Evolutionary conservation across 1,284 basidiomycete species (phyloP).

Genomic region (Fistulinella cinereoalba): DNA sequence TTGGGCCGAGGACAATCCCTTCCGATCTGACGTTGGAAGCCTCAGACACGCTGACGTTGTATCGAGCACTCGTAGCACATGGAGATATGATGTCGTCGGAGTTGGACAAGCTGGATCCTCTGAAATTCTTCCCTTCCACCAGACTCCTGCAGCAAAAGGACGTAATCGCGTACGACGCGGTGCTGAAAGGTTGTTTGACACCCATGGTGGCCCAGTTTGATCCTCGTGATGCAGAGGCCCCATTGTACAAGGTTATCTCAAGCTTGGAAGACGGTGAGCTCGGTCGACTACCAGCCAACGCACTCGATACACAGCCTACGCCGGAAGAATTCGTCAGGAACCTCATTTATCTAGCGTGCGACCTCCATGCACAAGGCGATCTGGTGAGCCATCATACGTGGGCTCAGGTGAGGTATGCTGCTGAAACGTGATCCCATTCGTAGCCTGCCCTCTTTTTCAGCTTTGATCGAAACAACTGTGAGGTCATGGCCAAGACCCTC

Average conservation of each 20-base stretch:
- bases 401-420: not conserved
- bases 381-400: constrained; percentile 42
- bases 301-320: constrained; percentile 35
- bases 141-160: constrained; percentile 54
- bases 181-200: constrained; percentile 46
- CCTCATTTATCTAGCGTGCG: constrained; percentile 51
- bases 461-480: constrained; percentile 60
- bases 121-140: constrained; percentile 41
- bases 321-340: constrained; percentile 36
- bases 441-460: constrained; percentile 67
- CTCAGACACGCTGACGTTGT: constrained; percentile 52
- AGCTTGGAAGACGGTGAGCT: constrained; percentile 42
- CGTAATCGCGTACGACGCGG: constrained; percentile 54
- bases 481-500: constrained; percentile 47
- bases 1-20: constrained; percentile 50
- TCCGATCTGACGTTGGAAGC: constrained; percentile 62
- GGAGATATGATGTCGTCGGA: constrained; percentile 22
- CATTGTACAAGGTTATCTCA: constrained; percentile 40
- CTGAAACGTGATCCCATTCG: not conserved
- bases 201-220: constrained; percentile 40
- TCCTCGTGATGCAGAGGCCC: constrained; percentile 34
- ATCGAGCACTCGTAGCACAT: constrained; percentile 38
- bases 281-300: constrained; percentile 14
- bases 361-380: constrained; percentile 48
- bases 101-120: constrained; percentile 43